Evolutionary conservation across 805 yeast species (phyloP), one percentile per base, ranked within the genome.

Genomic region (Metschnikowia corniflorae): DNA sequence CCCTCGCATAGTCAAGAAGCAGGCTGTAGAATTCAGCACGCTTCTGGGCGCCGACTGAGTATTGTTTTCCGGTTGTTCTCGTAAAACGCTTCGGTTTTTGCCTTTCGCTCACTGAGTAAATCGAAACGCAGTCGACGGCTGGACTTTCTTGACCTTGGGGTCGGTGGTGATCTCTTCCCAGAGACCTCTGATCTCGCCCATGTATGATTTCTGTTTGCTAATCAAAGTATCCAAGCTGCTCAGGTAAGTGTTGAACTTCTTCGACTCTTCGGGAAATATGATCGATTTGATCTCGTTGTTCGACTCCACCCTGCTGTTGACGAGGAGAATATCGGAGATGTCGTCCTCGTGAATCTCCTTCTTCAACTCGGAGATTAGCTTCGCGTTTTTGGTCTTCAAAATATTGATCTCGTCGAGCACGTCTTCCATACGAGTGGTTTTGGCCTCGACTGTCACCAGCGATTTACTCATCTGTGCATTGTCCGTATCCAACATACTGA

Each of bases 271-370:
- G 13, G 78, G 74, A 54, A 89, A 88, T n/a, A 68, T 68, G 22
- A 63, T 60, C 7, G 71, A 64, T 45, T 70, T 71, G 41, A 78
- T 68, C 40, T 82, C 88, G 29, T 74, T 69, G 6, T 76, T 77
- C 5, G 77, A 63, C 25, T 71, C 72, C 29, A 75, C 71, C 42
- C 75, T 77, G 42, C 69, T 63, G 54, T 85, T 82, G 46, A 81
- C 64, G 7, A 91, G 74, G 21, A 91, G 67, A 9, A 81, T 66
- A 35, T 82, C 80, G 0, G 95, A 82, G 33, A 88, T 86, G 54
- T 91, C 97, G 60, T 91, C 97, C 10, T 72, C 69, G 50, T 81
- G 93, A 22, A 85, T 79, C 31, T 75, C 74, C 6, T 67, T 71
- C 53, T 87, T 87, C 51, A 91, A 68, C 33, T 80, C 86, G 2